Evolutionary conservation across 345 rosid species (phyloP), one percentile per base, ranked within the genome.

Genomic region (Linum tenue): DNA sequence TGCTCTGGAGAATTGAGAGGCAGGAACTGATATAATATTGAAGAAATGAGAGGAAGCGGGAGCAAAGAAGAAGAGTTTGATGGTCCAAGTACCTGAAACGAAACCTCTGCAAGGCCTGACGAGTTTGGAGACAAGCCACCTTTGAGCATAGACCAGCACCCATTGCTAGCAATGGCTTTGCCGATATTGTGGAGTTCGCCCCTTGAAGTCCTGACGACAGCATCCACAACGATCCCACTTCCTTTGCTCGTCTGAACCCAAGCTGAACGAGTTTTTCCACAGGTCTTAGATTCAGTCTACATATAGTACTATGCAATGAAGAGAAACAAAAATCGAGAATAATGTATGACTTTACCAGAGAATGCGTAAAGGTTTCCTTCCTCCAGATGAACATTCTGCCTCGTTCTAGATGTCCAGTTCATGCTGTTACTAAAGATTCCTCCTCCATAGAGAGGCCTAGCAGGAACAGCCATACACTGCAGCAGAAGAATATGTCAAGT

Each of bases 71-170:
- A 44, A 44, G 12, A 44, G 51, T 9, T 44, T 2, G 12, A 44
- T 4, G 7, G 51, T 4, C 31, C 53, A 8, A 37, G 65, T 57
- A 91, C 95, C 90, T 85, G 61, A 37, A 91, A 75, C 64, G 80
- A 64, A 68, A 89, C 69, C 39, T 86, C 81, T 37, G 69, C 83
- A 41, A 63, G 69, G 59, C 79, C 73, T n/a, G 89, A 72, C 75
- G 76, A 76, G 64, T 86, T 72, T 2, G 90, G 84, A 40, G 65
- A 71, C 1, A 85, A 39, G 43, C 96, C 98, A 40, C 92, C 96
- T 82, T 86, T 85, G 37, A 89, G 82, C 69, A 89, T 56, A 55
- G 95, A 83, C 98, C 98, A 91, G 76, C 95, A 91, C 16, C 90
- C 81, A 10, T 78, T 60, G 42, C 70, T 72, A 3, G 98, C 90